Base-by-base conservation (phyloP, 352 stramenopile species). In the Phytophthora sansomeana region DNA sequence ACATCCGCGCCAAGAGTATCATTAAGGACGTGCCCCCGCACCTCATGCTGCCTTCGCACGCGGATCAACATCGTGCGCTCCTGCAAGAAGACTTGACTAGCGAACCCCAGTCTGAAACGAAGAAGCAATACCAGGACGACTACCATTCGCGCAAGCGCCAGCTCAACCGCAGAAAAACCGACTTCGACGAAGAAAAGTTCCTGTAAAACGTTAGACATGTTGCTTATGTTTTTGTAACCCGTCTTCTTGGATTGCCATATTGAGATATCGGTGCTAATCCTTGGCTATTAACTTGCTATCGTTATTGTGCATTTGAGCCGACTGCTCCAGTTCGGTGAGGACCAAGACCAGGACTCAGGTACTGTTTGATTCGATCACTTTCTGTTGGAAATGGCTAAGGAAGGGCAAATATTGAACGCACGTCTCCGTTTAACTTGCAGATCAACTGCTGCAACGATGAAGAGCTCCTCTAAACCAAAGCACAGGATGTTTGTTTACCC, bases 1-100 rank as follows among this genome's bases (percentile, higher is more conserved):
- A 86, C 52, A 78, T 91, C 28, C 85, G 87, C 57, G 87, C 81
- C 3, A 75, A 74, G 9, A 66, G 52, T 35, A 80, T 92, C 44
- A 19, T 92, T 30, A 16, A 78, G 32, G 81, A 89, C 8, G 70
- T 93, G 29, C 85, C 85, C 0, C 52, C 70, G 33, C 63, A 93
- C 47, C 76, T 93, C 11, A 87, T 92, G 80, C 77, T 92, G 32
- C 63, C 74, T 13, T 69, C 66, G 17, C 68, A 75, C 39, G 53
- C 68, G 21, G 64, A 81, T 8, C 48, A 71, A 33, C 46, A 70
- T 26, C 66, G 67, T 6, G 52, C 57, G 19, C 51, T 75, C 19
- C 26, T 73, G 56, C 66, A 78, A 63, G 52, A 39, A 58, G 62
- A 61, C 19, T 32, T 21, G 35, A 21, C 14, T 36, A 42, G 49